Evolutionary conservation across 2,329 filamentous ascomycete species (phyloP), one percentile per base, ranked within the genome.

Genomic region (Paecilomyces sp.): DNA sequence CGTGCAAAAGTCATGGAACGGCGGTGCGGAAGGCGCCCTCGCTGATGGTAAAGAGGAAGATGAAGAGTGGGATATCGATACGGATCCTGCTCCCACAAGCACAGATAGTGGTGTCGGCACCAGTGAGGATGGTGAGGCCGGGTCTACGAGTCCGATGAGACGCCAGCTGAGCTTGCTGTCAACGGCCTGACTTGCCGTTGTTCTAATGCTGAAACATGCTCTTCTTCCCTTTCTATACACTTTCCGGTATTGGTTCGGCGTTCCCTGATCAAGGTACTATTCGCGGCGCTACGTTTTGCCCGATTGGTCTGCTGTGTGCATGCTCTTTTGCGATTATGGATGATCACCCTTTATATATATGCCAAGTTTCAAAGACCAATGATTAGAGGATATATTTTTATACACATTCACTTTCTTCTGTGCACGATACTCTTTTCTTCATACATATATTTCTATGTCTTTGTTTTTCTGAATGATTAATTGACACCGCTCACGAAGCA

Each of bases 51-150:
- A 80, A 64, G 76, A 79, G 30, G 79, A 85, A 55, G 83, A 85
- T 5, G 34, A 34, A n/a, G 86, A 90, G 62, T 97, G 94, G 87
- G 94, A 99, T 71, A 97, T 99, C 66, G 94, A 97, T 73, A 93
- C 94, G 31, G 93, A 96, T 61, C 69, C 72, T 25, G 69, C 68
- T 33, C 66, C 73, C 7, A 67, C 67, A 34, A 76, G 76, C 12
- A 78, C 76, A 1, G 77, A 80, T 62, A 79, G 77, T 59, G 77
- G 77, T 7, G 69, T 80, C 34, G 78, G 78, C 12, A 72, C 85
- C 36, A 91, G 88, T 68, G 89, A 92, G 72, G 89, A 91, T 62
- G 87, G 85, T 15, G 74, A 77, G 55, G 67, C 69, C 11, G 82
- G 72, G 0, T 73, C 82, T 56, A 85, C 86, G 12, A 90, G 87